Percentiles rank a stretch among this genome's conserved stretches.
These are phyloP conservation scores for Botrytis squamosa DNA, from an alignment of 2,329 filamentous ascomycete species.

Conservation along the genomic window DNA sequence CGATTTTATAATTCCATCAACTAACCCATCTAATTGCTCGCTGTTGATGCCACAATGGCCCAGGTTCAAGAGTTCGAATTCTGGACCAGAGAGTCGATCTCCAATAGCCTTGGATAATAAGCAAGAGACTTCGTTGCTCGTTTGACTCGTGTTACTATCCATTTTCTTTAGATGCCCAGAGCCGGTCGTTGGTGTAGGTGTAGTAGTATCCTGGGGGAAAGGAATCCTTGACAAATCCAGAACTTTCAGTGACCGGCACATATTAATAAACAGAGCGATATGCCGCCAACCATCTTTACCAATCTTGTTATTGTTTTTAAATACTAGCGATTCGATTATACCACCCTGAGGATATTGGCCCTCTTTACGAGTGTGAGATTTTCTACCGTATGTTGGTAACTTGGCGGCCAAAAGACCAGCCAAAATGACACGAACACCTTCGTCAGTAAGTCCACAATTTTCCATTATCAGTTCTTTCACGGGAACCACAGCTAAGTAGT, in stretches of 20 bases:
- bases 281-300: slow-evolving; percentile 88
- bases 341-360: slow-evolving; percentile 50
- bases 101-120: slow-evolving; percentile 74
- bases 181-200: slow-evolving; percentile 24
- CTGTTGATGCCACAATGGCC: slow-evolving; percentile 74
- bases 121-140: slow-evolving; percentile 49
- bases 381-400: slow-evolving; percentile 51
- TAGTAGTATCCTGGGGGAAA: slow-evolving; percentile 56
- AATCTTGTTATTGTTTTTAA: slow-evolving; percentile 87
- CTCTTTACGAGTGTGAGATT: slow-evolving; percentile 27
- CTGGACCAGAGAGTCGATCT: slow-evolving; percentile 71
- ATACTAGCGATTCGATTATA: slow-evolving; percentile 78
- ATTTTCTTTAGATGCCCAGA: slow-evolving; percentile 28
- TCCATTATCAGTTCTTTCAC: slow-evolving; percentile 84
- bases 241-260: slow-evolving; percentile 81
- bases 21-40: slow-evolving; percentile 68
- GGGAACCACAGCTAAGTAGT: slow-evolving; percentile 91
- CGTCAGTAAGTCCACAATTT: slow-evolving; percentile 82
- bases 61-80: slow-evolving; percentile 79
- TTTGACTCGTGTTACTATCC: slow-evolving; percentile 23
- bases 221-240: slow-evolving; percentile 83
- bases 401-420: slow-evolving; percentile 82
- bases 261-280: slow-evolving; percentile 83
- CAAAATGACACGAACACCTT: slow-evolving; percentile 81
- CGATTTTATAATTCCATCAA: slow-evolving; percentile 79